Evolutionary conservation across 2,329 filamentous ascomycete species (phyloP).

Genomic region (Aurifilum marmelostoma): DNA sequence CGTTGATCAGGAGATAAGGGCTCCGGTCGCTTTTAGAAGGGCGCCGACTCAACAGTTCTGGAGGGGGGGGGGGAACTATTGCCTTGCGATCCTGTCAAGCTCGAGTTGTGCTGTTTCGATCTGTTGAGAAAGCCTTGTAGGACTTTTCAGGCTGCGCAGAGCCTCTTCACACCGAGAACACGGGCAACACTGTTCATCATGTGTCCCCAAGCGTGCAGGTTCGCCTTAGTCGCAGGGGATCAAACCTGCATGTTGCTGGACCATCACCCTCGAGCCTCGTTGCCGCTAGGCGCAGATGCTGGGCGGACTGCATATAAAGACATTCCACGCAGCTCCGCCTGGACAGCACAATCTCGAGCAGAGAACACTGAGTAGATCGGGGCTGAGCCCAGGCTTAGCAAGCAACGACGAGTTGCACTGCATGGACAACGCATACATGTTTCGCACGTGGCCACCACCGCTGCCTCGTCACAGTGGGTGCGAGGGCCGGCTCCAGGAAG

Average conservation of each 20-base stretch:
- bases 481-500: neutral
- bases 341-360: neutral
- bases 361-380: neutral
- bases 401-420: conserved; percentile 1
- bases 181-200: neutral
- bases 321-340: neutral
- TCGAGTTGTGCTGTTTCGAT: neutral
- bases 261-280: neutral
- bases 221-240: neutral
- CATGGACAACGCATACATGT: neutral
- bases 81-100: neutral
- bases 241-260: neutral
- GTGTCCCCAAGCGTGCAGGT: neutral
- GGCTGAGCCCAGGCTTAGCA: conserved; percentile 1
- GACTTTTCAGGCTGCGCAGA: conserved; percentile 2
- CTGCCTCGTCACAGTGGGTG: neutral
- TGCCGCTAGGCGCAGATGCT: neutral
- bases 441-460: neutral
- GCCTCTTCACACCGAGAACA: neutral
- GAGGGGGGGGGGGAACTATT: neutral
- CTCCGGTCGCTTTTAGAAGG: neutral
- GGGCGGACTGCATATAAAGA: neutral
- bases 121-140: neutral
- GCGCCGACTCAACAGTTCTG: neutral
- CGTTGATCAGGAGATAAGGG: neutral